These are phyloP conservation scores for Pestalotiopsis sp. DNA, from an alignment of 2,329 filamentous ascomycete genomes.

Conservation along the genomic window DNA sequence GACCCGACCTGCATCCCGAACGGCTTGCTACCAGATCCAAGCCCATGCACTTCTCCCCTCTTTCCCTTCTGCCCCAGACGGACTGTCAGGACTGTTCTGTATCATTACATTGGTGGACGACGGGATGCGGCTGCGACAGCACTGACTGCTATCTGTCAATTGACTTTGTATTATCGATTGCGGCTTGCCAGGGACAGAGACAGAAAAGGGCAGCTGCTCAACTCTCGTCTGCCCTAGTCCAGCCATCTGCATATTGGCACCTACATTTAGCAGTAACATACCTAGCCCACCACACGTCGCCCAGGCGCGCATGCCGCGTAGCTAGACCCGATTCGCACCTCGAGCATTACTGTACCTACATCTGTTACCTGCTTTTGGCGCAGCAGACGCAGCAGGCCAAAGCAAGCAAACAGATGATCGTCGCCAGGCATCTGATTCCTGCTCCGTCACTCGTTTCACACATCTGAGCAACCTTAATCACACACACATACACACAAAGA, in stretches of 20 bases:
- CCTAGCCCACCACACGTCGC: no score
- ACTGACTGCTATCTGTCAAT: background rate
- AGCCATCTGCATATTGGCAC: background rate
- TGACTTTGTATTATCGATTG: background rate
- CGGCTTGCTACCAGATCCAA: background rate
- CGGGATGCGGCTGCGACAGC: background rate
- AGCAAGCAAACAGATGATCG: background rate
- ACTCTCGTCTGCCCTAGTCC: background rate
- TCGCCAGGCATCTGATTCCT: background rate
- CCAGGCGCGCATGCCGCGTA: background rate
- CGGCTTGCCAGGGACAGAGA: background rate
- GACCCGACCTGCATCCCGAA: background rate
- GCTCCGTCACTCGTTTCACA: background rate
- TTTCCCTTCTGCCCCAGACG: background rate
- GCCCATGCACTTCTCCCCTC: background rate
- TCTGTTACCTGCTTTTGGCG: background rate
- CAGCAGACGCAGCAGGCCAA: background rate
- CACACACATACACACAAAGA: background rate
- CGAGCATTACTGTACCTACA: background rate
- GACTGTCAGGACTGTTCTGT: background rate
- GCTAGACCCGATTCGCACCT: background rate
- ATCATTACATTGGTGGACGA: no score
- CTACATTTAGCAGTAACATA: background rate
- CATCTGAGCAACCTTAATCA: background rate
- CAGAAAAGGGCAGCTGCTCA: background rate